phyloP scores from a whole-genome alignment of 768 basidiomycete genomes.

The Lactarius tabidus region DNA sequence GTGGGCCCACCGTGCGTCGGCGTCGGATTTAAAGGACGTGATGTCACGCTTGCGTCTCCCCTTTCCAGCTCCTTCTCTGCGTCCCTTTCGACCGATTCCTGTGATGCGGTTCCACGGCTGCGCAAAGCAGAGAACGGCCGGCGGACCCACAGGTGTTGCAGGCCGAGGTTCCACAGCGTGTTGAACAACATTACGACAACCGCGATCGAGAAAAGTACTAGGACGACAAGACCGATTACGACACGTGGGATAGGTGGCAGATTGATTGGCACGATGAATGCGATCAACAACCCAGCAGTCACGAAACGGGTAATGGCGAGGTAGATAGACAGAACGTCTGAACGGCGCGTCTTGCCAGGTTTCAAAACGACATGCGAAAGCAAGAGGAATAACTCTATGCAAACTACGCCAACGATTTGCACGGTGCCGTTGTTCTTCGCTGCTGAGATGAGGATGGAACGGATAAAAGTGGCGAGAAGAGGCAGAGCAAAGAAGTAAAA shows the following conservation, averaged over 20 bases:
- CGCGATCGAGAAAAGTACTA: slow-evolving; percentile 67
- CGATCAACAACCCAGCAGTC: slow-evolving; percentile 67
- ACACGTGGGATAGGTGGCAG: slow-evolving; percentile 76
- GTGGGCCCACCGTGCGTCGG: slow-evolving; percentile 41
- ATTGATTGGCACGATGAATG: slow-evolving; percentile 63
- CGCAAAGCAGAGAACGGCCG: slow-evolving; percentile 21
- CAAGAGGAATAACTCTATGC: slow-evolving; percentile 63
- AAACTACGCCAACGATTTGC: slow-evolving; percentile 63
- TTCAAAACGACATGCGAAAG: slow-evolving; percentile 48
- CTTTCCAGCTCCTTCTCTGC: slow-evolving; percentile 26
- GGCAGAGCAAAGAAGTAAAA: slow-evolving; percentile 64
- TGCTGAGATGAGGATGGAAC: slow-evolving; percentile 68
- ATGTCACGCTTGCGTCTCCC: slow-evolving; percentile 6
- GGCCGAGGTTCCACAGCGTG: slow-evolving; percentile 45
- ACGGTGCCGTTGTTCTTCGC: slow-evolving; percentile 56
- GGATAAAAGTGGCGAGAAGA: slow-evolving; percentile 55
- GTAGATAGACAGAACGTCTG: slow-evolving; percentile 65
- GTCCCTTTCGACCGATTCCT: slow-evolving; percentile 32
- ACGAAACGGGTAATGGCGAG: slow-evolving; percentile 64
- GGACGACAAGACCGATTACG: slow-evolving; percentile 70
- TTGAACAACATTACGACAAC: slow-evolving; percentile 69
- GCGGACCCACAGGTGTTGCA: slow-evolving; percentile 34
- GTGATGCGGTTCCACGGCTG: slow-evolving; percentile 24
- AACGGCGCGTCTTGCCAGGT: slow-evolving; percentile 64
- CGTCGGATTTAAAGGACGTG: slow-evolving; percentile 49